Base-by-base conservation (phyloP, 2,329 filamentous ascomycete genomes). In the Microthyrium microscopicum region DNA sequence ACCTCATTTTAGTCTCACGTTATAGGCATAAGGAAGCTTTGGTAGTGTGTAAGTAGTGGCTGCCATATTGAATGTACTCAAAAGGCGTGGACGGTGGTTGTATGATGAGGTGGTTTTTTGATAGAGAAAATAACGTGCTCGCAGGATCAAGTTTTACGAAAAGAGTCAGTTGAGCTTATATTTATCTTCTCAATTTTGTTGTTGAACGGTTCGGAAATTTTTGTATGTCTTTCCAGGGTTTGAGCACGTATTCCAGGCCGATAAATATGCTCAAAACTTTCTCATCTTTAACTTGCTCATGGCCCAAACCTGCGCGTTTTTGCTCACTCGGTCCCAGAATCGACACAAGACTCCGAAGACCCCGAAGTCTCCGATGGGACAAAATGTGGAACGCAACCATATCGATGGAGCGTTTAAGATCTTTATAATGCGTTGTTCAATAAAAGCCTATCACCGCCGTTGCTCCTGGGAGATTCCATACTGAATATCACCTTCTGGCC, bases 21-120 rank as follows among this genome's bases (percentile, higher is more conserved):
- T 57, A 51, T 80, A 80, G 38, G 64, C 67, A 49, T 80, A 82
- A 12, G 75, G 74, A 7, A 81, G 62, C 31, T 62, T 54, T 22
- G 76, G 76, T 4, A 81, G 70, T 5, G 60, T 65, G 53, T 76
- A 78, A 7, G 56, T 56, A 35, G 50, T 44, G 37, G 44, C 38
- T 39, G 51, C 45, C 54, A 56, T 56, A 15, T 40, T 32, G 26
- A 11, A 4, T 12, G 13, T 22, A n/a, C 19, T 16, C 5, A n/a
- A 5, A 13, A 13, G 22, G 7, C 17, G 8, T 7, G 12, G 8
- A 16, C 7, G 8, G 8, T 7, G 17, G 8, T 15, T 8, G 26
- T 7, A 8, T 8, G 8, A 9, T 7, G 26, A 7, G 17, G 17
- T 8, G 8, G 7, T 29, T 7, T 29, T 8, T 11, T 16, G 15